These are phyloP conservation scores for Penicillium sp. DNA, from an alignment of 2,329 filamentous ascomycete species.

Conservation along the genomic window DNA sequence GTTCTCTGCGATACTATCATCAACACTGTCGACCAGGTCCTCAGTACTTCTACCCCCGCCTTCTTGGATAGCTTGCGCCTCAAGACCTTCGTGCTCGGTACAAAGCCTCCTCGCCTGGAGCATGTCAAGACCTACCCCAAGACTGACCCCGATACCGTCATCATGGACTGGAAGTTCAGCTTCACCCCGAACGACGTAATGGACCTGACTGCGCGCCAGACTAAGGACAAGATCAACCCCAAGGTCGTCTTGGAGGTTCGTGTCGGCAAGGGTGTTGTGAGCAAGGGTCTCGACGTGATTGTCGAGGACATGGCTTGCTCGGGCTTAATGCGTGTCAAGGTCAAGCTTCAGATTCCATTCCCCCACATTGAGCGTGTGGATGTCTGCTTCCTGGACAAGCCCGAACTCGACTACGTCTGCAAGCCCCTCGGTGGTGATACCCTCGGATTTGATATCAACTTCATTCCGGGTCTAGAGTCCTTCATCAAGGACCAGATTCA, in stretches of 20 bases:
- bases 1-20: constrained; percentile 87
- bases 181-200: constrained; percentile 91
- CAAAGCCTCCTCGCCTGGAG: constrained; percentile 89
- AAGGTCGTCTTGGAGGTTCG: constrained; percentile 93
- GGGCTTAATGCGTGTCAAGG: constrained; percentile 90
- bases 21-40: constrained; percentile 86
- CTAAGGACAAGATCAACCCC: constrained; percentile 93
- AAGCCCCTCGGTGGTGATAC: constrained; percentile 92
- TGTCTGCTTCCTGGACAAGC: constrained; percentile 84
- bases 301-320: constrained; percentile 96
- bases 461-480: constrained; percentile 83
- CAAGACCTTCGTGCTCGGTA: constrained; percentile 86
- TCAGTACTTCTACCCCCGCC: constrained; percentile 80
- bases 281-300: constrained; percentile 93
- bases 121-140: constrained; percentile 98
- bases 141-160: constrained; percentile 83
- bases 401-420: constrained; percentile 91
- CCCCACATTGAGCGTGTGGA: constrained; percentile 91
- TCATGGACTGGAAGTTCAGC: constrained; percentile 99
- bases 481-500: constrained; percentile 98
- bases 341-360: constrained; percentile 93
- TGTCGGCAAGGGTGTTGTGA: constrained; percentile 90
- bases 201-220: constrained; percentile 79
- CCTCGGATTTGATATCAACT: constrained; percentile 97
- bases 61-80: constrained; percentile 91